phyloP scores from a whole-genome alignment of 2,329 filamentous ascomycete species.

The Penicillium paneum region DNA sequence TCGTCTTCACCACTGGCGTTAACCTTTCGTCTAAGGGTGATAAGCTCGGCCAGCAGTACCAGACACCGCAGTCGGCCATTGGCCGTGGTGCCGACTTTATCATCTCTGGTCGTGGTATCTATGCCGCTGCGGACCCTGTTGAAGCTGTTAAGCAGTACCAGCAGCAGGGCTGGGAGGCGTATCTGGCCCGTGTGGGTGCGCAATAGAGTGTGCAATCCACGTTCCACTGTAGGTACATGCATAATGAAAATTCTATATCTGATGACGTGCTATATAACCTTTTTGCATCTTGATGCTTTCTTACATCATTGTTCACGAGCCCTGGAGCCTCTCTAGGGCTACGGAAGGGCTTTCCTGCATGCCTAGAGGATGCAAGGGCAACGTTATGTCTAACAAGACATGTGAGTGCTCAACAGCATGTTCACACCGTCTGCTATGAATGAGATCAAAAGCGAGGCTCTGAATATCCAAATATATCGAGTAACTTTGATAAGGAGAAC shows the following conservation, averaged over 20 bases:
- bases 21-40: constrained; percentile 48
- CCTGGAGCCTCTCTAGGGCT: background rate
- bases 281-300: background rate
- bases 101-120: constrained; percentile 48
- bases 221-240: background rate
- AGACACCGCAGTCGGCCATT: constrained; percentile 47
- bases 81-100: constrained; percentile 49
- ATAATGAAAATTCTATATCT: constrained; percentile 3
- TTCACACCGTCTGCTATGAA: background rate
- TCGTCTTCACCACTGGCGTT: constrained; percentile 50
- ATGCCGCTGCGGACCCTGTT: constrained; percentile 45
- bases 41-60: constrained; percentile 49
- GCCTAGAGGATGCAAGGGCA: background rate
- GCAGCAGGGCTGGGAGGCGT: constrained; percentile 48
- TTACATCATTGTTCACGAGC: background rate
- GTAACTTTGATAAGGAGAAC: background rate
- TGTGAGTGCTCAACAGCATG: background rate
- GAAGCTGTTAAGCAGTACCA: constrained; percentile 45
- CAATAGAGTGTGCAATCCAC: constrained; percentile 14
- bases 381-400: background rate
- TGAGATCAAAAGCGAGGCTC: background rate
- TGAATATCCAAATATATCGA: background rate
- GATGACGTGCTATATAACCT: background rate
- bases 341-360: background rate
- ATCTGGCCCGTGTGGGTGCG: constrained; percentile 36